Percentiles rank a stretch among this genome's conserved stretches.
Conservation (phyloP, 768 basidiomycete species). For the Auricularia sp. region DNA sequence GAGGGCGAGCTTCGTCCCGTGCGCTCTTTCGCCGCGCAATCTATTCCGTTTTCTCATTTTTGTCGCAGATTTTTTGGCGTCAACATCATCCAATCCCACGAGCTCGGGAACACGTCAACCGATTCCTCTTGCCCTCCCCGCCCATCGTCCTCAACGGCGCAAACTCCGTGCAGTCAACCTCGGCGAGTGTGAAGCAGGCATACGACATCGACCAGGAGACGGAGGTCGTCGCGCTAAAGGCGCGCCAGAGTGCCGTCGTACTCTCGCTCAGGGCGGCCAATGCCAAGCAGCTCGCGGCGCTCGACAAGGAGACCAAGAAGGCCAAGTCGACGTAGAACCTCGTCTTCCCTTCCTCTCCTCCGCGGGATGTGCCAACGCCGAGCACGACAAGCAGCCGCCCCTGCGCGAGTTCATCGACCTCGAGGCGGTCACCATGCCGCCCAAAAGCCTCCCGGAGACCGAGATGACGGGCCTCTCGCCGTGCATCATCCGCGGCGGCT, state of each 20-base stretch:
- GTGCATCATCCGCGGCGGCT: conserved; percentile 22
- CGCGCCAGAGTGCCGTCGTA: conserved; percentile 58
- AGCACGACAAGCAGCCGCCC: conserved; percentile 20
- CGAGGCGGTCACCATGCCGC: conserved; percentile 19
- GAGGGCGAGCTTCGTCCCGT: conserved; percentile 24
- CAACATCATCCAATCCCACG: conserved; percentile 63
- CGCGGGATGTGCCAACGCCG: conserved; percentile 20
- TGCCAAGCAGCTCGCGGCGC: conserved; percentile 40
- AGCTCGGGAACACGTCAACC: conserved; percentile 81
- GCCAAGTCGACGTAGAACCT: conserved; percentile 13
- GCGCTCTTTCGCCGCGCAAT: no score
- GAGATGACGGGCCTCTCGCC: conserved; percentile 19
- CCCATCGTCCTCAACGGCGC: conserved; percentile 74
- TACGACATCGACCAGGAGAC: conserved; percentile 86
- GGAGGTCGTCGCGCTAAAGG: conserved; percentile 68
- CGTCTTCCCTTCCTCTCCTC: conserved; percentile 16
- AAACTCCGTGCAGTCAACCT: conserved; percentile 46
- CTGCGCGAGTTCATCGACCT: conserved; percentile 24
- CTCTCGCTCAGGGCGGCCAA: conserved; percentile 62
- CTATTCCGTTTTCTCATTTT: no score
- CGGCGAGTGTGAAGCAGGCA: conserved; percentile 45
- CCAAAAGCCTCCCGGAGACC: conserved; percentile 13
- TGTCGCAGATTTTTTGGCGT: conserved; percentile 31
- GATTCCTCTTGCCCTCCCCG: conserved; percentile 64
- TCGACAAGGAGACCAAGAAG: conserved; percentile 14